Evolutionary conservation across 164 flowering plant genomes (phyloP), one percentile per base, ranked within the genome.

Genomic region (Pachysandra terminalis): DNA sequence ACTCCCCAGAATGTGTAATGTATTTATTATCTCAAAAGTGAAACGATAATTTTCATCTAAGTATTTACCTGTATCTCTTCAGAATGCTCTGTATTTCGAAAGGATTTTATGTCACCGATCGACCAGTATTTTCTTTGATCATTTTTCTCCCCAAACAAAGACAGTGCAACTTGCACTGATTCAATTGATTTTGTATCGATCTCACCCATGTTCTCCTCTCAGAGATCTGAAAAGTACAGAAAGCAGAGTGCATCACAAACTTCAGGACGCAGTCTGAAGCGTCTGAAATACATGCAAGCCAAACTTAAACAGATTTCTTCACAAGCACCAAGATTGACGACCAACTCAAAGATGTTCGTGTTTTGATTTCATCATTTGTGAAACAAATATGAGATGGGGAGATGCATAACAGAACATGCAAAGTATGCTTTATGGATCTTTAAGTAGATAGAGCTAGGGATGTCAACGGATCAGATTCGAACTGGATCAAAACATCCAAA

Each of bases 131-230:
- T 84, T 66, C 59, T 74, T 28, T 58, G 74, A 48, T 77, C 83
- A 64, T 55, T 52, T 64, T 75, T 85, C 73, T 82, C 81, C 10
- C 81, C 88, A 66, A 85, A 87, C 45, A 82, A 70, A 16, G 81
- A 76, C 10, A 82, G 54, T 17, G 86, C 81, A 74, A 75, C 65
- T 78, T 84, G 86, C 27, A 85, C 89, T 40, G 89, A 79, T 72
- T 87, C 87, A 72, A 85, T 77, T 41, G 86, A 66, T 73, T 87
- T 83, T 64, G 87, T 80, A 68, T 87, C 92, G 56, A 82, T 73
- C 81, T 82, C 89, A 45, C 87, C 88, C 89, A 85, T 86, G 17
- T 62, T 62, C 63, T 59, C 21, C 59, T 55, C 66, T 56, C 61
- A 37, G 35, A 51, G 25, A 26, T 62, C 63, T 62, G 57, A 56